A percentile compares a stretch with the other conserved stretches of the same genome.
Evolutionary conservation across 2,329 filamentous ascomycete genomes (phyloP).

Genomic region (Escovopsis weberi): DNA sequence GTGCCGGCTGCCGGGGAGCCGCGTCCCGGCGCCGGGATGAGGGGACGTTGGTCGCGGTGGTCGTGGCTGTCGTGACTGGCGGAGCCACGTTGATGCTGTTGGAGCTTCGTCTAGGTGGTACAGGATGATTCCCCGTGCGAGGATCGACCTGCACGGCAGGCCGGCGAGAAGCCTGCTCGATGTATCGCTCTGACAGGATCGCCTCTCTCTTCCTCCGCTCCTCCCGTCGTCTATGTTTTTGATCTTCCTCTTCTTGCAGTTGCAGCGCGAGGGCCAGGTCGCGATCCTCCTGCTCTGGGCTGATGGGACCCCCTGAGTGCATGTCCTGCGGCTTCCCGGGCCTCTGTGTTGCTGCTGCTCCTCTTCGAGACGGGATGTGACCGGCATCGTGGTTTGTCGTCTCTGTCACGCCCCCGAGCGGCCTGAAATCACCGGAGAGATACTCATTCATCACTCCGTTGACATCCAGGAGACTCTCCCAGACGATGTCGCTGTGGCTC

Average conservation of each 20-base stretch:
- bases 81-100: conserved; percentile 7
- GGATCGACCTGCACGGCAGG: conserved; percentile 9
- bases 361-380: conserved; percentile 5
- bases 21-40: neutral
- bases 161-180: conserved; percentile 39
- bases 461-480: conserved; percentile 85
- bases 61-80: neutral
- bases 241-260: conserved; percentile 87
- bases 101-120: conserved; percentile 12
- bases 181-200: conserved; percentile 53
- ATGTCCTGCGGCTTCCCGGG: conserved; percentile 15
- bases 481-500: conserved; percentile 79
- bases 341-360: conserved; percentile 38
- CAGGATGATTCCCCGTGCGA: neutral
- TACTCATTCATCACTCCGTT: conserved; percentile 72
- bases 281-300: conserved; percentile 61
- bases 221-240: conserved; percentile 52
- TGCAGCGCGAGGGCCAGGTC: conserved; percentile 81
- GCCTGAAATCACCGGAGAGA: conserved; percentile 77
- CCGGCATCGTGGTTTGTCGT: conserved; percentile 9
- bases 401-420: conserved; percentile 45
- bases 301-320: conserved; percentile 16
- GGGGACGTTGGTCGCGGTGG: too few relatives aligned
- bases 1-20: conserved; percentile 3
- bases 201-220: conserved; percentile 52